These are phyloP conservation scores for Neonectria coccinea DNA, from an alignment of 2,329 filamentous ascomycete genomes.

Conservation along the genomic window DNA sequence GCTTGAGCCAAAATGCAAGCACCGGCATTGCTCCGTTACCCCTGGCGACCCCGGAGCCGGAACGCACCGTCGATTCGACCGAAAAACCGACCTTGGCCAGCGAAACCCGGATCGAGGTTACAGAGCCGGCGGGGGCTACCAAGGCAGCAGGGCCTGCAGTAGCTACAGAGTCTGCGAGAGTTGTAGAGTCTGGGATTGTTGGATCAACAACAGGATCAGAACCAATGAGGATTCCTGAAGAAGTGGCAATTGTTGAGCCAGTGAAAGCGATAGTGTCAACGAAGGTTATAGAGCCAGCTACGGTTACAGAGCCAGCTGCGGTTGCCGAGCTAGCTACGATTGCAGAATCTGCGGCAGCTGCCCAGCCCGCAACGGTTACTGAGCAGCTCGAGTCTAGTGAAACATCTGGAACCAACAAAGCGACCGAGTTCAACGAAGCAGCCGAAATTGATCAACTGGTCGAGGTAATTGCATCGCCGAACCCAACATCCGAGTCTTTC, in stretches of 20 bases:
- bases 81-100: slow-evolving; percentile 1
- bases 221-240: no score
- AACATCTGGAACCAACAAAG: neutral
- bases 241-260: no score
- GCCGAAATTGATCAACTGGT: neutral
- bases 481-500: neutral
- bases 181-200: no score
- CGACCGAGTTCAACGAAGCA: neutral
- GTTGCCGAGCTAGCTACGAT: no score
- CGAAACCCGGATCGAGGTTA: neutral
- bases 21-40: slow-evolving; percentile 1
- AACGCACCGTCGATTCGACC: neutral
- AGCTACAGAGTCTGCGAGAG: no score
- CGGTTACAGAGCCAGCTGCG: no score
- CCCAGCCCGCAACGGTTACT: neutral
- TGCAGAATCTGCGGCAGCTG: no score
- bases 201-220: no score
- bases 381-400: neutral
- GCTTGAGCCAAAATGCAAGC: slow-evolving; percentile 34
- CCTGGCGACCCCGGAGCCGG: neutral
- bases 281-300: no score
- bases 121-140: neutral
- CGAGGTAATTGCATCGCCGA: neutral
- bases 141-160: neutral
- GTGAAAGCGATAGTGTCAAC: no score